Evolutionary conservation across 345 rosid species (phyloP), one percentile per base, ranked within the genome.

Genomic region (Hirschfeldia incana): DNA sequence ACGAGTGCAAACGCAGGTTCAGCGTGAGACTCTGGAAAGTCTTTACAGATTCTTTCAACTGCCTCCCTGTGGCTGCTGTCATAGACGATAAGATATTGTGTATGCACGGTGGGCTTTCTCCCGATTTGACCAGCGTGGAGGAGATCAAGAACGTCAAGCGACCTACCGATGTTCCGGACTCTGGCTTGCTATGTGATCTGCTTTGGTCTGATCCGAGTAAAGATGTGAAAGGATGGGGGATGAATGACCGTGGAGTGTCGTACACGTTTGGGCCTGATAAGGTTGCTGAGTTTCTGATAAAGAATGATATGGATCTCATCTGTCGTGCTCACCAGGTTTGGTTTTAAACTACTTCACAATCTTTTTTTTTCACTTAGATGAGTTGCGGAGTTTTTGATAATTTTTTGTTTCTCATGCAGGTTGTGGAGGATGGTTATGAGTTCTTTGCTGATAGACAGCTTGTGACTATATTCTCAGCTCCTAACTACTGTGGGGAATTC

Each of bases 81-180:
- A 90, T 93, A 74, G 98, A 93, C 30, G 98, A 91, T 70, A 93
- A 91, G 82, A 93, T 93, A 71, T 75, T 93, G 84, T 93, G 98
- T 80, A 93, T 93, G 98, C 98, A 93, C 49, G 98, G 97, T 70
- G 98, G 97, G 3, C 92, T 93, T 70, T 93, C 98, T 80, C 98
- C 97, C 51, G 95, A 91, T 67, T 78, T 93, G 83, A 79, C 85
- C 30, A 75, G 83, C 65, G 81, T 93, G 85, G 92, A 93, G 81
- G 89, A 91, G 82, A 93, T 93, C 68, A 90, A 89, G 85, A 87
- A 64, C 79, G 62, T 91, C 21, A 34, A 91, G 37, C 92, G 98
- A 21, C 97, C 98, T 8, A 78, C 88, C 21, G 97, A 91, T 88
- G 88, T 91, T 81, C 98, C 98, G 1, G 97, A 94, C 78, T 81